Base-by-base conservation (phyloP, 495 filamentous ascomycete species). In the Penicillium pancosmium region DNA sequence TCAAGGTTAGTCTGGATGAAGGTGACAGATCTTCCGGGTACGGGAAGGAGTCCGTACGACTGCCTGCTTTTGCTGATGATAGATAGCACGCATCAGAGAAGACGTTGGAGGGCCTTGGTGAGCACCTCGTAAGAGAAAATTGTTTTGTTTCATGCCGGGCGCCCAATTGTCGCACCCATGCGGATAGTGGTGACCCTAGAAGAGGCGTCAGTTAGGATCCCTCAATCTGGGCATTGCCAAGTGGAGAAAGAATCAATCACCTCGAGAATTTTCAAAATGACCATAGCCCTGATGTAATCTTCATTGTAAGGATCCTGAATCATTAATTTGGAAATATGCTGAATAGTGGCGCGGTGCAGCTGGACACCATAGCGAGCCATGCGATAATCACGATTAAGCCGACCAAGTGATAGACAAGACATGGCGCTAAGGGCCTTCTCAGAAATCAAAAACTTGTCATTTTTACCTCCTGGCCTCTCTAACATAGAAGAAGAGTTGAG, bases 221-320 rank as follows among this genome's bases (percentile, higher is more conserved):
- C 36, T n/a, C 12, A 38, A 12, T 9, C 6, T 6, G 27, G 27
- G 0, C 1, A 38, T 38, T 13, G 12, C 12, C 11, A 13, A 38
- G n/a, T 1, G 16, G 8, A 19, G 23, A n/a, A 9, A 19, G 16
- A 2, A 9, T 19, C n/a, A n/a, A 16, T 44, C 41, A 48, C 46
- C 46, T 48, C 46, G 6, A 48, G 46, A 27, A 48, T 48, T 27
- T 48, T 48, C 3, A 48, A 10, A 25, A 48, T 48, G 2, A 48
- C 46, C 46, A 48, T 48, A 10, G 46, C 46, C 11, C 46, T 11
- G 11, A 48, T 48, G 11, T 48, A 48, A 27, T 48, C 46, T 13
- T 48, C 46, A 27, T 48, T 48, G 23, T 48, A 48, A n/a, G 46
- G 46, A 48, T 48, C 46, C n/a, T 48, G 19, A n/a, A 48, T n/a